A percentile compares a stretch with the other conserved stretches of the same genome.
Evolutionary conservation across 2,329 filamentous ascomycete genomes (phyloP).

Genomic region (Cladophialophora chaetospira): DNA sequence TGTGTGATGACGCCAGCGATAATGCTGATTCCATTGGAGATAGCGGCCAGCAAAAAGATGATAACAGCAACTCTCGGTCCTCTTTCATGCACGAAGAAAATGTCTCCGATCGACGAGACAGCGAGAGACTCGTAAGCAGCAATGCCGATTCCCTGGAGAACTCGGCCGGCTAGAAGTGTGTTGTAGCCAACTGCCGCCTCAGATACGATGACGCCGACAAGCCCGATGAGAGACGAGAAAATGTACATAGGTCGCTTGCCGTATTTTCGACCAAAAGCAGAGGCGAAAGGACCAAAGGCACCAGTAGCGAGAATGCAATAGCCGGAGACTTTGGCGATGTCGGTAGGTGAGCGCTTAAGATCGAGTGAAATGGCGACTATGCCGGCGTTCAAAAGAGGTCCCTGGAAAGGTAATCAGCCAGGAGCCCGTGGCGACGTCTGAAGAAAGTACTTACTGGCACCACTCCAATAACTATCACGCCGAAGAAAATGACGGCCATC

Average conservation of each 20-base stretch:
- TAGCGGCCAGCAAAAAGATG: slow-evolving; percentile 43
- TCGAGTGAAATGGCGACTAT: slow-evolving; percentile 41
- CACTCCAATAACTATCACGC: slow-evolving; percentile 38
- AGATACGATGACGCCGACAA: slow-evolving; percentile 43
- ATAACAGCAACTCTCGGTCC: slow-evolving; percentile 40
- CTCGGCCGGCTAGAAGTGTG: slow-evolving; percentile 44
- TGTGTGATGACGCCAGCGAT: slow-evolving; percentile 44
- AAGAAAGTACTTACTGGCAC: slow-evolving; percentile 7
- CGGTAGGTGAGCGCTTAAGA: slow-evolving; percentile 18
- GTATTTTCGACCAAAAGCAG: slow-evolving; percentile 45
- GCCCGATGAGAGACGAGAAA: slow-evolving; percentile 39
- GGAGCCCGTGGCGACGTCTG: background rate
- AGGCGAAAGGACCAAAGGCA: slow-evolving; percentile 26
- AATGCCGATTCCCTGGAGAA: slow-evolving; percentile 48
- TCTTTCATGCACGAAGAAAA: slow-evolving; percentile 42
- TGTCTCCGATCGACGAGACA: slow-evolving; percentile 46
- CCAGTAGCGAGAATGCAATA: slow-evolving; percentile 23
- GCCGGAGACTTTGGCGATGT: slow-evolving; percentile 19
- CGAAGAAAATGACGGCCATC: slow-evolving; percentile 41
- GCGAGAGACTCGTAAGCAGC: slow-evolving; percentile 44
- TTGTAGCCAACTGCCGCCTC: slow-evolving; percentile 40
- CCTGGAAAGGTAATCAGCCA: slow-evolving; percentile 36
- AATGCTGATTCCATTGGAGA: slow-evolving; percentile 43
- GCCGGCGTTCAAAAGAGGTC: slow-evolving; percentile 43
- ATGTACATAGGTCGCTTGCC: slow-evolving; percentile 48